A percentile compares a stretch with the other conserved stretches of the same genome.
Evolutionary conservation across 202 grass and related monocot genomes (phyloP).

Genomic region (Alloteropsis angusta): DNA sequence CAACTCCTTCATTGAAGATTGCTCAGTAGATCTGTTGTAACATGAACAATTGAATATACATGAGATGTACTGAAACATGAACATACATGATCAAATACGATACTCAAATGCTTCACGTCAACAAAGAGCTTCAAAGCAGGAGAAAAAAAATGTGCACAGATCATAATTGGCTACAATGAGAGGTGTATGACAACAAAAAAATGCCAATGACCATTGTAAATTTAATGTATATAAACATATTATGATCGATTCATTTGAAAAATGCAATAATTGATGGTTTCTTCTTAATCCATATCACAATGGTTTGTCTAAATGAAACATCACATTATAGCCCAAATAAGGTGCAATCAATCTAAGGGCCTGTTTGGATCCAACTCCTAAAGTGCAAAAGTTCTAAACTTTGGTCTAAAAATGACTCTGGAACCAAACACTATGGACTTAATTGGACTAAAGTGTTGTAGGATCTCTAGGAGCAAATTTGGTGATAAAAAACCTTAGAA

Average conservation of each 20-base stretch:
- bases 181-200: not conserved
- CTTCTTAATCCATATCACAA: not conserved
- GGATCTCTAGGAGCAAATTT: too few species aligned
- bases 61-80: not conserved
- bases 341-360: not conserved
- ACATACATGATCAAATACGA: not conserved
- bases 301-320: not conserved
- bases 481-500: too few species aligned
- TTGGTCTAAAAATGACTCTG: too few species aligned
- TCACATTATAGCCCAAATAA: not conserved
- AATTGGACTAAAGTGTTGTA: too few species aligned
- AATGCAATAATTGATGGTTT: not conserved
- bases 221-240: not conserved
- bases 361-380: too few species aligned
- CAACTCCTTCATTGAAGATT: slow-evolving; percentile 54
- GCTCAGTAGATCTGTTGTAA: slow-evolving; percentile 43
- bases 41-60: not conserved
- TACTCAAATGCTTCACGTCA: not conserved
- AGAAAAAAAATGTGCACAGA: not conserved
- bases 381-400: too few species aligned
- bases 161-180: not conserved
- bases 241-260: not conserved
- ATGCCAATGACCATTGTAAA: not conserved
- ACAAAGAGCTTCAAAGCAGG: not conserved
- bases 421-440: too few species aligned